Base-by-base conservation (phyloP, 83 land plant species). In the Thuja plicata region DNA sequence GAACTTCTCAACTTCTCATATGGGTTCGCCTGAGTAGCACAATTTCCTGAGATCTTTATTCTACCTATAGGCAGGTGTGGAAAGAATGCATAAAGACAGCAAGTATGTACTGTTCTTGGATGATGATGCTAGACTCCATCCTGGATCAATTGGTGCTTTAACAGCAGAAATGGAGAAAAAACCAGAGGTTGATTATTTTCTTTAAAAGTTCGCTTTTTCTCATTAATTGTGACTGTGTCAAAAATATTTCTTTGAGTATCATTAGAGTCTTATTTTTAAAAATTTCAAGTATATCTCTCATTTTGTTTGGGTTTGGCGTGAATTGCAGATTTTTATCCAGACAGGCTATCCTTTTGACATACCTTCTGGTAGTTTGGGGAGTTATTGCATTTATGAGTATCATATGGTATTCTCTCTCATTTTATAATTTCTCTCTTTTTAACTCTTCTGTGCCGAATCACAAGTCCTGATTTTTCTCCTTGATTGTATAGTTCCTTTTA, bases 321-420 rank as follows among this genome's bases (percentile, higher is more conserved):
- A 15, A 74, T 9, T 96, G 96, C 98, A 98, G 99, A 98, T 97
- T 79, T 98, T 98, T 88, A 97, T 98, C 88, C 96, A 97, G 93
- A 98, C 99, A 87, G 99, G 99, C 85, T 98, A 97, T 79, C 99
- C 99, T 90, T 97, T 98, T 91, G 99, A 98, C 90, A 92, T 98
- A 89, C 99, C 99, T 73, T 97, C 99, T 60, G 99, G 99, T 89
- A 98, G 96, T 93, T 92, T 98, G 88, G 99, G 99, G 88, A 97
- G 99, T 91, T 98, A 98, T 89, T 98, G 99, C 94, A 98, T 98
- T 37, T 98, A 95, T 91, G 99, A 97, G 89, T 98, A 98, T 93
- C 99, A 98, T 91, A 96, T 98, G 99, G 99, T 98, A 95, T 76
- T 84, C 54, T 89, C 16, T 27, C 32, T 83, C 27, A 45, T 46